These are phyloP conservation scores for Zymoseptoria crescenta DNA, from an alignment of 2,329 filamentous ascomycete species.

Conservation along the genomic window DNA sequence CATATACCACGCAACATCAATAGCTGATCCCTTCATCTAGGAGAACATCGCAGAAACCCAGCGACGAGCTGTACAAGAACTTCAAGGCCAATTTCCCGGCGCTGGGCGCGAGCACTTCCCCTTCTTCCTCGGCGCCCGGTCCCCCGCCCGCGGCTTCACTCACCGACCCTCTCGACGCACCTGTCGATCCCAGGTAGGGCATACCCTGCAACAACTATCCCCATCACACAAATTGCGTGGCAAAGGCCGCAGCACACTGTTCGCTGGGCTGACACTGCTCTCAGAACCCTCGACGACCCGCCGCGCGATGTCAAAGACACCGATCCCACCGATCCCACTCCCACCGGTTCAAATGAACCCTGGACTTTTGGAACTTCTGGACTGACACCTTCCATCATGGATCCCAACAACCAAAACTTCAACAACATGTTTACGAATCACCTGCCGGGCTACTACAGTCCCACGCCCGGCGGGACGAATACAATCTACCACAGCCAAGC, in stretches of 20 bases:
- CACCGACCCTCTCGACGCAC: conserved; percentile 41
- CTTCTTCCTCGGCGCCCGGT: conserved; percentile 34
- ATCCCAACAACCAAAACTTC: conserved; percentile 77
- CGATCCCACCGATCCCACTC: conserved; percentile 77
- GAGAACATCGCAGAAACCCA: conserved; percentile 70
- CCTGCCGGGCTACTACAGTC: conserved; percentile 76
- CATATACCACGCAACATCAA: neutral
- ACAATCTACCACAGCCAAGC: conserved; percentile 76
- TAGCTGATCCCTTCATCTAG: conserved; percentile 14
- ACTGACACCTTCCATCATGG: conserved; percentile 81
- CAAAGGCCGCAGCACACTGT: conserved; percentile 17
- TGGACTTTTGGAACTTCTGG: conserved; percentile 51
- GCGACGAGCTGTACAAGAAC: conserved; percentile 72
- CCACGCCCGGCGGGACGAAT: conserved; percentile 72
- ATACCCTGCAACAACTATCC: conserved; percentile 14
- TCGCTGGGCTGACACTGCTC: conserved; percentile 15
- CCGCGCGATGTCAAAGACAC: conserved; percentile 55
- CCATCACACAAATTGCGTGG: conserved; percentile 14
- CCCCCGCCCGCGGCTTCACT: conserved; percentile 33
- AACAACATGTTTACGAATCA: conserved; percentile 65
- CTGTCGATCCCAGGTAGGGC: conserved; percentile 38
- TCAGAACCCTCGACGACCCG: conserved; percentile 19
- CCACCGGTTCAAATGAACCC: conserved; percentile 67
- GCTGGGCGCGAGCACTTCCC: conserved; percentile 40
- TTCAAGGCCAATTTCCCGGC: conserved; percentile 81